Base-by-base conservation (phyloP, 306 rosid genomes). In the Cicer pinnatifidum region DNA sequence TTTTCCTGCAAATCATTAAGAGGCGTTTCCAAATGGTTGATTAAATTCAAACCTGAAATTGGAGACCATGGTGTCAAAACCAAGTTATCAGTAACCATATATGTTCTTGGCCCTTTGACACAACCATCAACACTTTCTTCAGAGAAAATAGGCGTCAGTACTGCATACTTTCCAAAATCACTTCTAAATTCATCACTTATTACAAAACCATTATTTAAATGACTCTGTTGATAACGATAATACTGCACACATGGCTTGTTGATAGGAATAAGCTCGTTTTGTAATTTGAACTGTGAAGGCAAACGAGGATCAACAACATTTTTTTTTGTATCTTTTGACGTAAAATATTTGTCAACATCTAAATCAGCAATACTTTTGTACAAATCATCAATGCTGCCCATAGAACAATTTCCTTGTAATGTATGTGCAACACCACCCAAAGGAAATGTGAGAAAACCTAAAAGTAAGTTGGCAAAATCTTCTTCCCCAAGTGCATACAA, bases 401-500 rank as follows among this genome's bases (percentile, higher is more conserved):
- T 8, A 52, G 11, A 52, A 52, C 33, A 52, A 1, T 4, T 0
- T 2, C 67, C 59, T 6, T 3, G 38, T 7, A 75, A 7, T n/a
- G 23, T 9, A 9, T 17, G 38, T 6, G 28, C 12, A 1, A 68
- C 62, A 6, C 44, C 45, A 45, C 69, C 70, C 3, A 77, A 16
- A 6, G 79, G 83, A n/a, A 66, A 47, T 1, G 65, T 57, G 3
- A 73, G 63, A 47, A 79, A 79, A 16, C 43, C 16, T 0, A 79
- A 3, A 19, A 80, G 45, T 6, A 73, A 66, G 40, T 73, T 43
- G 0, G n/a, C 71, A 23, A 80, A 80, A 23, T 73, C 71, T 40
- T 80, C 66, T 4, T 56, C 76, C 10, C 54, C 81, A 9, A 59
- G 12, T 11, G 11, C 65, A 28, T 3, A 28, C 33, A 28, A 28